These are phyloP conservation scores for Endotrypanum monterogeii DNA, from an alignment of 208 protist species.

Conservation along the genomic window DNA sequence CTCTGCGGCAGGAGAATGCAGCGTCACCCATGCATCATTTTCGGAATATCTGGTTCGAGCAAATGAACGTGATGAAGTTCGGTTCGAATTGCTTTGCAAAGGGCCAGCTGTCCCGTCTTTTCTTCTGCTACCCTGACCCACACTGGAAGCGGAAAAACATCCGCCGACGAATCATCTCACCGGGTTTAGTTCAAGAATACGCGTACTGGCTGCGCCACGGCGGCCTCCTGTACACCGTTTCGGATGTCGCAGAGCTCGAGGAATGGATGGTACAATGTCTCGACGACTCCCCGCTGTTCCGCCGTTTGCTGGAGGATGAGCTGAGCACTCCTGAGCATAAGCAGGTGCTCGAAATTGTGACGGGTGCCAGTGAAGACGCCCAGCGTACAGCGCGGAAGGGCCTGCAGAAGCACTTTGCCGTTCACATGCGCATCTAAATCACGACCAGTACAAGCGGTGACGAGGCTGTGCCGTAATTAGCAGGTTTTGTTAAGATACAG, in stretches of 20 bases:
- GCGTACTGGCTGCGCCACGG: slow-evolving; percentile 94
- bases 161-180: slow-evolving; percentile 96
- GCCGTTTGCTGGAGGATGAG: slow-evolving; percentile 73
- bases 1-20: slow-evolving; percentile 48
- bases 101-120: slow-evolving; percentile 95
- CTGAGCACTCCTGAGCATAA: slow-evolving; percentile 43
- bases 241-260: slow-evolving; percentile 91
- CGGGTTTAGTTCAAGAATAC: slow-evolving; percentile 96
- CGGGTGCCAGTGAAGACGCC: slow-evolving; percentile 80
- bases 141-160: slow-evolving; percentile 98
- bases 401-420: slow-evolving; percentile 81
- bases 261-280: slow-evolving; percentile 95
- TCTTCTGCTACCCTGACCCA: slow-evolving; percentile 98
- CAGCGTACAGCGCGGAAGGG: slow-evolving; percentile 85
- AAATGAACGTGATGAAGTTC: slow-evolving; percentile 98
- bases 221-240: slow-evolving; percentile 97
- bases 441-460: background rate
- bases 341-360: slow-evolving; percentile 67
- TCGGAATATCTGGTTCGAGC: slow-evolving; percentile 95
- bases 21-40: slow-evolving; percentile 84
- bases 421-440: slow-evolving; percentile 60
- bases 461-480: background rate
- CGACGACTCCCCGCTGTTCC: slow-evolving; percentile 94
- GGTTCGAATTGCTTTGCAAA: slow-evolving; percentile 97
- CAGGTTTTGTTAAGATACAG: background rate